Base-by-base conservation (phyloP, 2,329 filamentous ascomycete species). In the Conoideocrella luteorostrata region DNA sequence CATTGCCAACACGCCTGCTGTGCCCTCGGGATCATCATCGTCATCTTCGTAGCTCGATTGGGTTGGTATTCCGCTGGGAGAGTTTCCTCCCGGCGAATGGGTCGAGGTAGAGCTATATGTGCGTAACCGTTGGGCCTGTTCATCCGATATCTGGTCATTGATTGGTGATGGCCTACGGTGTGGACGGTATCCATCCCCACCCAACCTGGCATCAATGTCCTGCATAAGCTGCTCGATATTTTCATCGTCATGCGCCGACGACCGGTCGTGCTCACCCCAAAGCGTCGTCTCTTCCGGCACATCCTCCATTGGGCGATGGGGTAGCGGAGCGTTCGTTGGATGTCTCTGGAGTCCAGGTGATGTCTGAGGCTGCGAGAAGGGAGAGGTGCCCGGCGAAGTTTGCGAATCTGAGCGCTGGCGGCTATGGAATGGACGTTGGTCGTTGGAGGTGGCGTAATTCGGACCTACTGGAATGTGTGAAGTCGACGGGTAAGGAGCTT, bases 1-100 rank as follows among this genome's bases (percentile, higher is more conserved):
- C 75, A 97, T 80, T 52, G 89, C 89, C 58, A 86, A 78, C 41
- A 94, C 68, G 13, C 93, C 91, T 47, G 88, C 88, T 30, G 85
- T 82, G 17, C 86, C 91, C 62, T 96, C 91, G 0, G 86, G 81
- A 58, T 97, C 91, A 57, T 91, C 85, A 11, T 74, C 74, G 22
- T 74, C 69, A 28, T 72, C 45, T 11, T 46, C 44, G 30, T 44
- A 38, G 18, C 24, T 24, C 15, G 42, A 21, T n/a, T 38, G 32
- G 7, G 34, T 48, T 30, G 43, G 42, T 5, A 24, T 7, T 23
- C 45, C 40, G 28, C 34, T 34, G 3, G 41, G 47, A 13, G 53
- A 48, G 4, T 13, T 18, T 9, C 49, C 50, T 6, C 48, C 48
- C 10, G 50, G 52, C 5, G 58, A 13, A 71, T 77, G n/a, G 68